Percentiles rank a stretch among this genome's conserved stretches.
phyloP scores from a whole-genome alignment of 805 yeast species.

The Starmerella ratchasimensis region DNA sequence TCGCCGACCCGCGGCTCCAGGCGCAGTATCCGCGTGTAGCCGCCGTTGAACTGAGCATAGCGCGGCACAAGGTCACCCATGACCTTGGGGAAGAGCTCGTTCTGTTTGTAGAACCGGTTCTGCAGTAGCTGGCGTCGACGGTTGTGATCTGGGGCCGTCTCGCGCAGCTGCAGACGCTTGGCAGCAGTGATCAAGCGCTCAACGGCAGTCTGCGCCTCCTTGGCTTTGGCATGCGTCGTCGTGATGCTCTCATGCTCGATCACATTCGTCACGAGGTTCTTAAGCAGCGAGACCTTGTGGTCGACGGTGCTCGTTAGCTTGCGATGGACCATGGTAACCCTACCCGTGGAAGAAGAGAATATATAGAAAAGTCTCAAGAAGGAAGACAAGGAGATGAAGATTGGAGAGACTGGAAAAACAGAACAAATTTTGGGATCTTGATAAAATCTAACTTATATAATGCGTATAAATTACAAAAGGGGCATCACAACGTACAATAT shows the following conservation, averaged over 20 bases:
- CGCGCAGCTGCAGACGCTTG: slow-evolving; percentile 6
- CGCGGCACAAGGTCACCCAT: slow-evolving; percentile 50
- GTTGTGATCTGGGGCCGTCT: slow-evolving; percentile 1
- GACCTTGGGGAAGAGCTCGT: slow-evolving; percentile 46
- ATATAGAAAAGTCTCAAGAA: too few species aligned
- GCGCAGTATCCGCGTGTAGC: slow-evolving; percentile 72
- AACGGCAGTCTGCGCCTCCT: slow-evolving; percentile 47
- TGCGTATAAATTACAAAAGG: too few species aligned
- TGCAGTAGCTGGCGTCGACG: slow-evolving; percentile 13
- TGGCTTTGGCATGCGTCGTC: slow-evolving; percentile 66
- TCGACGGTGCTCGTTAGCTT: slow-evolving; percentile 32
- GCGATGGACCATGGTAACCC: slow-evolving; percentile 21
- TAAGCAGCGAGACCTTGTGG: slow-evolving; percentile 42
- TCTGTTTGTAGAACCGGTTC: slow-evolving; percentile 28
- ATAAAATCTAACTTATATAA: too few species aligned
- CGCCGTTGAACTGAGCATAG: slow-evolving; percentile 52
- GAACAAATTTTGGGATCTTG: too few species aligned
- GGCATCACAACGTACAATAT: too few species aligned
- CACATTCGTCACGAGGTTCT: slow-evolving; percentile 53
- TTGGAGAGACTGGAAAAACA: too few species aligned
- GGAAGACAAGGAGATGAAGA: too few species aligned
- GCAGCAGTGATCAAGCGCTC: slow-evolving; percentile 53
- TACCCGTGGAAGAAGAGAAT: too few species aligned
- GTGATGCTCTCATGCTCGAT: slow-evolving; percentile 57
- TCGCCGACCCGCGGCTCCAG: slow-evolving; percentile 82